Conservation (phyloP, 164 flowering plant species). For the Magnolia changhungtana region DNA sequence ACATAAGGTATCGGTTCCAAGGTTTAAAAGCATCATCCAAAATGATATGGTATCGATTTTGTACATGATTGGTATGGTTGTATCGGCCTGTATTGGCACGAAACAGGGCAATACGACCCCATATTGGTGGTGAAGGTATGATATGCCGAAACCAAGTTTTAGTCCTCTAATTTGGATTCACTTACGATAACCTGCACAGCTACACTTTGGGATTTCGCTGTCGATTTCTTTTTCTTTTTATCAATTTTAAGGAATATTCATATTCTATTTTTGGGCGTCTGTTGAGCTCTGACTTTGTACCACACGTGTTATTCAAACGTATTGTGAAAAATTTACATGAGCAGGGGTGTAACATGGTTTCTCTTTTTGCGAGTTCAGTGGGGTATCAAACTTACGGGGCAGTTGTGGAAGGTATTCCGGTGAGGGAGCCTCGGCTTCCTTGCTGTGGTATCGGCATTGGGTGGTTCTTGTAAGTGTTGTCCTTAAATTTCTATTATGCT, state of each 20-base stretch:
- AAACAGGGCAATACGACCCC: too few species aligned
- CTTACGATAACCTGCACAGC: not conserved
- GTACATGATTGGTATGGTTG: too few species aligned
- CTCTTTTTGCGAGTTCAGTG: slow-evolving; percentile 1
- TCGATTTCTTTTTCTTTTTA: not conserved
- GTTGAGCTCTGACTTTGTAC: not conserved
- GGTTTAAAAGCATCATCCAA: too few species aligned
- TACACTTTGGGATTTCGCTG: not conserved
- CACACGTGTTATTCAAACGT: not conserved
- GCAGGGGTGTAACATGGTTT: not conserved
- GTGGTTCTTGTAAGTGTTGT: slow-evolving; percentile 74
- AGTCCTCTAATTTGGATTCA: too few species aligned
- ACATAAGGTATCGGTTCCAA: too few species aligned
- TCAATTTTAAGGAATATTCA: not conserved
- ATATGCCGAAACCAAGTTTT: too few species aligned
- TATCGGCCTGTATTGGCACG: too few species aligned
- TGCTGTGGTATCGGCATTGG: slow-evolving; percentile 87
- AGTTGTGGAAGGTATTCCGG: slow-evolving; percentile 57
- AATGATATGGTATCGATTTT: too few species aligned
- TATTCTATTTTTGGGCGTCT: not conserved
- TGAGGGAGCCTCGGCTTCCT: slow-evolving; percentile 61
- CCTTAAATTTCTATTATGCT: not conserved
- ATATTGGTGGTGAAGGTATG: too few species aligned
- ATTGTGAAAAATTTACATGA: not conserved
- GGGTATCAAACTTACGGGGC: slow-evolving; percentile 7